These are phyloP conservation scores for Scheffersomyces stambukii DNA, from an alignment of 1,139 yeast genomes.

Conservation along the genomic window DNA sequence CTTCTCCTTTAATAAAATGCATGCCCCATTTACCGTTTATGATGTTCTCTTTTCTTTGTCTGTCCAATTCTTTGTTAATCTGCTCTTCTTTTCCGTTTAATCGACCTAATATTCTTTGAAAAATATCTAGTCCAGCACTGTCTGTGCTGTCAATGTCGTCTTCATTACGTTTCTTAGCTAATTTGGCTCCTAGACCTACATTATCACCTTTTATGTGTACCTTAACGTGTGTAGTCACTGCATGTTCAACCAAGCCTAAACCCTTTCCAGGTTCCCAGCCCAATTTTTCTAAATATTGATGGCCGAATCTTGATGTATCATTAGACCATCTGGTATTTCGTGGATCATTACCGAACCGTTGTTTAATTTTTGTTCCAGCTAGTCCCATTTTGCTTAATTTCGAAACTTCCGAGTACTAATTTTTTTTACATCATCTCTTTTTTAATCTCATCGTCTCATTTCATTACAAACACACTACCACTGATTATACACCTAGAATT, in stretches of 20 bases:
- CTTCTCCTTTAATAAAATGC: conserved; percentile 81
- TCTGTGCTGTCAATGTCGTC: conserved; percentile 72
- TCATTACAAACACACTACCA: neutral
- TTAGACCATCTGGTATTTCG: conserved; percentile 95
- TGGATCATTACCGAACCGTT: conserved; percentile 89
- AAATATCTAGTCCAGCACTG: conserved; percentile 87
- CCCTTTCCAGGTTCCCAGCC: conserved; percentile 96
- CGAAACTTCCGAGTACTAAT: too few species aligned
- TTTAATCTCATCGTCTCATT: neutral
- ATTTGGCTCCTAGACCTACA: conserved; percentile 80
- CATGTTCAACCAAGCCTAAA: conserved; percentile 65
- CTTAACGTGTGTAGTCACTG: conserved; percentile 74
- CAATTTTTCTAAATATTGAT: conserved; percentile 68
- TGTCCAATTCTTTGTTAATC: conserved; percentile 56
- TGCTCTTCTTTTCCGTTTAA: conserved; percentile 72
- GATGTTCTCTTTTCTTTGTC: conserved; percentile 61
- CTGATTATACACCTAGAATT: too few species aligned
- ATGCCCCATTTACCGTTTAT: conserved; percentile 83
- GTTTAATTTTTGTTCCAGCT: conserved; percentile 80
- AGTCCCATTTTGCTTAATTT: conserved; percentile 91
- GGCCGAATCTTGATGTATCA: conserved; percentile 81
- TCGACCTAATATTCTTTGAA: conserved; percentile 85
- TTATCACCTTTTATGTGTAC: conserved; percentile 78
- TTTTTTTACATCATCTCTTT: neutral
- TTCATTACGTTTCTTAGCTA: conserved; percentile 49